A percentile compares a stretch with the other conserved stretches of the same genome.
These are phyloP conservation scores for Funneliformis mosseae DNA, from an alignment of 192 early-diverging fungal species.

Conservation along the genomic window DNA sequence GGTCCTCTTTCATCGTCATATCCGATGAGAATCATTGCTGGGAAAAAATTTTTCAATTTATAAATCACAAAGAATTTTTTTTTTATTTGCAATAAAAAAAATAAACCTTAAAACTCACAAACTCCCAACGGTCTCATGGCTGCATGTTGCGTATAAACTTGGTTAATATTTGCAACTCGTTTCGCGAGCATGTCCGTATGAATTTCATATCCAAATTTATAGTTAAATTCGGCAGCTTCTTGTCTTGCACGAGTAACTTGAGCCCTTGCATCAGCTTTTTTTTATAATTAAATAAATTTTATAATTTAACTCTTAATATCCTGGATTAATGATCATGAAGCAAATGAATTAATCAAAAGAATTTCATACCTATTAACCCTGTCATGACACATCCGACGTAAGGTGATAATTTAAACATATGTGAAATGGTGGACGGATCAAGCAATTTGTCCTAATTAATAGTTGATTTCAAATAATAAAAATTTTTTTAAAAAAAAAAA, in stretches of 20 bases:
- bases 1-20: constrained; percentile 96
- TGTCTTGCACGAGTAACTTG: constrained; percentile 91
- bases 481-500: too few species aligned
- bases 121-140: constrained; percentile 97
- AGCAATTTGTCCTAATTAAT: constrained; percentile 86
- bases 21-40: constrained; percentile 96
- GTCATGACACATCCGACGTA: constrained; percentile 98
- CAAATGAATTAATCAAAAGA: constrained; percentile 17
- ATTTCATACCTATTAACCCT: constrained; percentile 76
- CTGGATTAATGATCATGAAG: neutral
- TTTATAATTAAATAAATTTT: neutral
- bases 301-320: neutral
- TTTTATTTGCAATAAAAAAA: neutral
- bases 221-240: constrained; percentile 97
- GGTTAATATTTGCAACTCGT: constrained; percentile 96
- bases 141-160: constrained; percentile 99
- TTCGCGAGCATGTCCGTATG: constrained; percentile 96
- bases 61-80: neutral
- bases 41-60: neutral
- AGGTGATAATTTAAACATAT: constrained; percentile 90
- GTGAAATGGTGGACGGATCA: constrained; percentile 90
- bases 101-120: constrained; percentile 60
- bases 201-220: constrained; percentile 99
- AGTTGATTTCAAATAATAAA: neutral
- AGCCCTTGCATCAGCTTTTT: constrained; percentile 85